Evolutionary conservation across 805 yeast species (phyloP), one percentile per base, ranked within the genome.

Genomic region (Saccharomycopsis fibuligera): DNA sequence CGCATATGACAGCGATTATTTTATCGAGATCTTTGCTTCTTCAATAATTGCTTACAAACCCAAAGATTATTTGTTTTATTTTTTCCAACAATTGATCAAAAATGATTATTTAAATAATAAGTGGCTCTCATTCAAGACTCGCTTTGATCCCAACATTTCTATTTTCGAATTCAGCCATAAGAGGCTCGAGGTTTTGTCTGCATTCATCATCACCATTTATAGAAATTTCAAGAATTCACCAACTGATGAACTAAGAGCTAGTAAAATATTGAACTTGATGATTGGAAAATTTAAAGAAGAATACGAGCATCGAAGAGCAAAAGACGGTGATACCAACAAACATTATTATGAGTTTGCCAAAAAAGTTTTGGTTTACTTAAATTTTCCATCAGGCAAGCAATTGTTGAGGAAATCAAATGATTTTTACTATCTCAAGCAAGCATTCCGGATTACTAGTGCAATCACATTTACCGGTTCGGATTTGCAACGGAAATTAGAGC

Each of bases 381-480:
- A 35, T 25, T 29, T 24, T 24, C 49, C 46, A 9, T 42, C 46
- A 8, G 46, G 49, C 5, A 35, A 29, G 17, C 36, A 45, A 6
- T 3, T 45, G 2, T 43, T 49, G 33, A 9, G 19, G 17, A 36
- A 49, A 22, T 44, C 35, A 14, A 19, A 49, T 19, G 50, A 47
- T 24, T 35, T 40, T 24, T 22, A 23, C 4, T 29, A 14, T 16
- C 36, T 47, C 43, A 47, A 47, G 35, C 50, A 31, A 12, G 29
- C 30, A 22, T 47, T 42, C 35, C n/a, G 43, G 23, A 9, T 47
- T 6, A 22, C 40, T 16, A 40, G 39, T 9, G 23, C 46, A 16
- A 39, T 47, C 12, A 41, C 47, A 24, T 41, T 47, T 22, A 14
- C n/a, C n/a, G 47, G 49, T 62, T 19, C 41, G 1, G 49, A 45